Percentiles rank a stretch among this genome's conserved stretches.
phyloP scores from a whole-genome alignment of 768 basidiomycete genomes.

The Xerocomus potaroensis region DNA sequence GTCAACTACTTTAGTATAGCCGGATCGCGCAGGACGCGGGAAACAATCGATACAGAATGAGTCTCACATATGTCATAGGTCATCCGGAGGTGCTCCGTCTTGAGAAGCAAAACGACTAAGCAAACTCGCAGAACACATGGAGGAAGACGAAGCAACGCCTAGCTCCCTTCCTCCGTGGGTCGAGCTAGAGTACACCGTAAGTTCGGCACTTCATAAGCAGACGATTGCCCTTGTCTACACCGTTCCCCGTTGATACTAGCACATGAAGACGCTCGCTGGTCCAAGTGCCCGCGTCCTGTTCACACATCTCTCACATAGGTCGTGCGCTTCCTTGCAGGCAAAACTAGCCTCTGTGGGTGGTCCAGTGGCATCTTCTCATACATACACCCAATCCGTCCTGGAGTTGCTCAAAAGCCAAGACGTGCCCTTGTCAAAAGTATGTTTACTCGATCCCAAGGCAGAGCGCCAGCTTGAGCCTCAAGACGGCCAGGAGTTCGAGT shows the following conservation, averaged over 20 bases:
- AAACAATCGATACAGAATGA: slow-evolving; percentile 28
- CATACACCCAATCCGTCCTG: slow-evolving; percentile 22
- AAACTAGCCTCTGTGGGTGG: slow-evolving; percentile 13
- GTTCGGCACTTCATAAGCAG: slow-evolving; percentile 16
- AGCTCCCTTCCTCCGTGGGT: slow-evolving; percentile 86
- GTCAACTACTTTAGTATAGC: no score
- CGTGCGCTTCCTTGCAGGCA: slow-evolving; percentile 48
- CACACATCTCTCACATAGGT: slow-evolving; percentile 78
- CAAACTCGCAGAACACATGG: slow-evolving; percentile 74
- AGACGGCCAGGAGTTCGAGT: slow-evolving; percentile 78
- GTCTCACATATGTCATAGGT: slow-evolving; percentile 58
- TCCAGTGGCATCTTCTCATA: slow-evolving; percentile 18
- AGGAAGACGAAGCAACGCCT: slow-evolving; percentile 78
- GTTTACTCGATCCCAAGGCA: slow-evolving; percentile 93
- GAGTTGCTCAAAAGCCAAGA: slow-evolving; percentile 14
- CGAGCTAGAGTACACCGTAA: slow-evolving; percentile 81
- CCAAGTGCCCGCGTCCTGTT: slow-evolving; percentile 65
- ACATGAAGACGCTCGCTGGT: slow-evolving; percentile 82
- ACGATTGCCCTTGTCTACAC: neutral
- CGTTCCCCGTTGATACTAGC: slow-evolving; percentile 41
- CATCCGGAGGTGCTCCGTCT: neutral
- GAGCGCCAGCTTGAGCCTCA: slow-evolving; percentile 61
- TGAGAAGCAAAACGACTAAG: slow-evolving; percentile 2
- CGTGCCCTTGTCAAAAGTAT: slow-evolving; percentile 58
- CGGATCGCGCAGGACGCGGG: no score